Percentiles rank a stretch among this genome's conserved stretches.
These are phyloP conservation scores for Phytopythium mirpurense DNA, from an alignment of 352 stramenopile genomes.

Conservation along the genomic window DNA sequence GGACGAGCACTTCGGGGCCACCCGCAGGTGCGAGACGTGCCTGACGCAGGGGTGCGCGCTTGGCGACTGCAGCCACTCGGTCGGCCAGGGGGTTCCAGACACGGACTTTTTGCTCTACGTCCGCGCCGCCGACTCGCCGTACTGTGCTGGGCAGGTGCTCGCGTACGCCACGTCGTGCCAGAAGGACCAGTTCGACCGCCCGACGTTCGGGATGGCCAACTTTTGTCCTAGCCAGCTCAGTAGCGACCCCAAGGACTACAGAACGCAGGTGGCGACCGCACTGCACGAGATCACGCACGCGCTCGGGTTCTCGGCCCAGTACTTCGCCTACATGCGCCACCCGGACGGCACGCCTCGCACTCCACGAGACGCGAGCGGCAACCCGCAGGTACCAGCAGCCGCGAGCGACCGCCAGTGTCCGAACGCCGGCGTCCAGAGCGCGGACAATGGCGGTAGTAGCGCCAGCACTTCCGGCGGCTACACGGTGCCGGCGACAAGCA, in stretches of 20 bases:
- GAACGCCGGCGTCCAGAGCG: background rate
- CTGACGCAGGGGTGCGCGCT: conserved; percentile 26
- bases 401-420: background rate
- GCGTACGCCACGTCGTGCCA: conserved; percentile 79
- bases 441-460: background rate
- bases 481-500: conserved; percentile 27
- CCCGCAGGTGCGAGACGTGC: conserved; percentile 38
- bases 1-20: conserved; percentile 48
- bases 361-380: conserved; percentile 34
- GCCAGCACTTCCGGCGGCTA: conserved; percentile 21
- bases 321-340: conserved; percentile 72
- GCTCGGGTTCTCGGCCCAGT: conserved; percentile 71
- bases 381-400: conserved; percentile 12
- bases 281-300: conserved; percentile 84
- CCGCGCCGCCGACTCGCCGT: conserved; percentile 36
- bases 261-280: conserved; percentile 57
- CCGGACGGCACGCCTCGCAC: conserved; percentile 62
- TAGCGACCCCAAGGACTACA: conserved; percentile 42
- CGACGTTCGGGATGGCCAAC: conserved; percentile 81
- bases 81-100: conserved; percentile 28
- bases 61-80: conserved; percentile 33
- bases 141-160: conserved; percentile 47
- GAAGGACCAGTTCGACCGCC: conserved; percentile 81
- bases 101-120: conserved; percentile 76
- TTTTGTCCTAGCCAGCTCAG: conserved; percentile 74